These are phyloP conservation scores for Gyromitra esculenta DNA, from an alignment of 2,329 filamentous ascomycete species.

Conservation along the genomic window DNA sequence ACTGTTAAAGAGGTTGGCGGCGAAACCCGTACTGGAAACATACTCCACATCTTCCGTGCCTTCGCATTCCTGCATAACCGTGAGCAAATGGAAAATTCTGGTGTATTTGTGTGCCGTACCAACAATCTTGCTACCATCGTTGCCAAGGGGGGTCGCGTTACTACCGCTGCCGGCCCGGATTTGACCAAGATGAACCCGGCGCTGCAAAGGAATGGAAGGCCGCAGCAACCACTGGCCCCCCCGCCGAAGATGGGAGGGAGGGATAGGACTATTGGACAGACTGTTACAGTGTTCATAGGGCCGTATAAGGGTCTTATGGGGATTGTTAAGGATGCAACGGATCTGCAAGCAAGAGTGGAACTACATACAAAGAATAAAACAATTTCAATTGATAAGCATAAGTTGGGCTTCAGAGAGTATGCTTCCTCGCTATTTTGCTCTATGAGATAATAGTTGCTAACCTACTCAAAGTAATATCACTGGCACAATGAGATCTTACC, in stretches of 20 bases:
- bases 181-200: constrained; percentile 92
- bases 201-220: constrained; percentile 72
- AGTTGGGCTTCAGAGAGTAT: constrained; percentile 86
- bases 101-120: constrained; percentile 87
- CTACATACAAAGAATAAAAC: constrained; percentile 94
- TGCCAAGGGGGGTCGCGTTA: constrained; percentile 88
- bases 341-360: constrained; percentile 85
- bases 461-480: constrained; percentile 44
- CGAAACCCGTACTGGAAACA: constrained; percentile 84
- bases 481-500: constrained; percentile 55
- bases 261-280: constrained; percentile 88
- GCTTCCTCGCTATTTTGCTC: constrained; percentile 54
- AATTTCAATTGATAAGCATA: constrained; percentile 81
- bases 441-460: constrained; percentile 1
- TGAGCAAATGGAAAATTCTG: constrained; percentile 82
- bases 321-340: constrained; percentile 94
- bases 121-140: constrained; percentile 88
- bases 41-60: constrained; percentile 93
- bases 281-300: constrained; percentile 85
- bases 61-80: constrained; percentile 90
- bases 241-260: constrained; percentile 78
- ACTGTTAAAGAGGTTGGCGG: constrained; percentile 87
- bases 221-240: constrained; percentile 66
- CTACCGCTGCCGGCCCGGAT: constrained; percentile 75
- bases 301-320: constrained; percentile 92